phyloP scores from a whole-genome alignment of 2,329 filamentous ascomycete genomes.

The Xylaria sp. region DNA sequence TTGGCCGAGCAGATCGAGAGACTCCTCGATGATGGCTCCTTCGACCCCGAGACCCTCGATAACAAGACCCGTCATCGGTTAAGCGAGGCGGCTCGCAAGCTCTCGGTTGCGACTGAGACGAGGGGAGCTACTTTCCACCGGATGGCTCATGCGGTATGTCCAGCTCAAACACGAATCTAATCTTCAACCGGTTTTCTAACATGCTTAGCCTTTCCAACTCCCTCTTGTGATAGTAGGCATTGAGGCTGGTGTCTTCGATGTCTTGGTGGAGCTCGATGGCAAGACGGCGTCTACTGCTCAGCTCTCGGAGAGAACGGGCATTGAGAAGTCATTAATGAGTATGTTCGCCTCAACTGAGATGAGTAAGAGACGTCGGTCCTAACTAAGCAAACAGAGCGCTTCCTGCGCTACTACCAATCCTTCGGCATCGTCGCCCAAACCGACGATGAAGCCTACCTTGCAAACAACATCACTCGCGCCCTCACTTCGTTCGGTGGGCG shows the following conservation, averaged over 20 bases:
- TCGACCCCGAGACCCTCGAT: constrained; percentile 14
- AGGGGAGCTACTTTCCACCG: constrained; percentile 14
- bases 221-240: constrained; percentile 15
- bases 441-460: constrained; percentile 14
- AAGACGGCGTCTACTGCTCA: constrained; percentile 3
- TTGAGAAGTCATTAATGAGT: constrained; percentile 21
- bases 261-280: constrained; percentile 5
- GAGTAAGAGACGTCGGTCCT: background rate
- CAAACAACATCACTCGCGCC: constrained; percentile 23
- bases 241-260: constrained; percentile 15
- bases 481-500: constrained; percentile 14
- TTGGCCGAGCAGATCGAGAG: constrained; percentile 13
- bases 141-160: constrained; percentile 11
- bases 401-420: constrained; percentile 26
- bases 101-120: constrained; percentile 14
- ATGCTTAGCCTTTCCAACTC: constrained; percentile 12
- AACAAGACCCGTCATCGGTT: constrained; percentile 12
- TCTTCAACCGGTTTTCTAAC: background rate
- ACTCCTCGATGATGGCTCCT: constrained; percentile 11
- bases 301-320: constrained; percentile 11
- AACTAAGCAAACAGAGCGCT: constrained; percentile 12
- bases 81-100: constrained; percentile 16
- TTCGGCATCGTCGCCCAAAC: constrained; percentile 22
- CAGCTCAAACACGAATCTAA: too few species aligned
- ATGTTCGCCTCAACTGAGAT: background rate